These are phyloP conservation scores for Albophoma yamanashiensis DNA, from an alignment of 2,329 filamentous ascomycete genomes.

Conservation along the genomic window DNA sequence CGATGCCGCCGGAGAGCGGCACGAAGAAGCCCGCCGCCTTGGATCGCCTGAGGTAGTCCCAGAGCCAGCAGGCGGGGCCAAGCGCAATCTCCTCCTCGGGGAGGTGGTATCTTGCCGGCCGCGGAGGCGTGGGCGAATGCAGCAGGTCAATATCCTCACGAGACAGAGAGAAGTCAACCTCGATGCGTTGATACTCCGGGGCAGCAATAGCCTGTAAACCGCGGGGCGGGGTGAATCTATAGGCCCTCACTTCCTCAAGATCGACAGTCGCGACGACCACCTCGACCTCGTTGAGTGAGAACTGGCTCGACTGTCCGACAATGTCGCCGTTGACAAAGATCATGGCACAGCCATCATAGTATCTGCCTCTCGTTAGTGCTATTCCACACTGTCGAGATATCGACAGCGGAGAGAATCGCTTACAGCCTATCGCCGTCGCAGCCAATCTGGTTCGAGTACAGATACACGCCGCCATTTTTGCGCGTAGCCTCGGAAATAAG, in stretches of 20 bases:
- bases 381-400: background rate
- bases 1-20: background rate
- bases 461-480: background rate
- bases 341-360: background rate
- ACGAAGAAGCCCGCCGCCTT: background rate
- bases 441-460: background rate
- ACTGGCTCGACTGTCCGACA: background rate
- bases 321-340: background rate
- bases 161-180: background rate
- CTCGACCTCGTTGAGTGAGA: background rate
- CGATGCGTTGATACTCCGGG: background rate
- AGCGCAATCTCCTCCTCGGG: background rate
- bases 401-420: background rate
- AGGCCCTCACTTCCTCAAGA: background rate
- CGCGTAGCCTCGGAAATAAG: background rate
- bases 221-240: background rate
- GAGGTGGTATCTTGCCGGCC: background rate
- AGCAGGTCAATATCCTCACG: background rate
- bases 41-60: background rate
- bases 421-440: background rate
- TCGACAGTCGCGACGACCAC: background rate
- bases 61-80: background rate
- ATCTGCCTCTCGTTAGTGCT: background rate
- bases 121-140: background rate
- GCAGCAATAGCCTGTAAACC: background rate